Percentiles rank a stretch among this genome's conserved stretches.
These are phyloP conservation scores for Komagataella populi DNA, from an alignment of 805 yeast species.

Conservation along the genomic window DNA sequence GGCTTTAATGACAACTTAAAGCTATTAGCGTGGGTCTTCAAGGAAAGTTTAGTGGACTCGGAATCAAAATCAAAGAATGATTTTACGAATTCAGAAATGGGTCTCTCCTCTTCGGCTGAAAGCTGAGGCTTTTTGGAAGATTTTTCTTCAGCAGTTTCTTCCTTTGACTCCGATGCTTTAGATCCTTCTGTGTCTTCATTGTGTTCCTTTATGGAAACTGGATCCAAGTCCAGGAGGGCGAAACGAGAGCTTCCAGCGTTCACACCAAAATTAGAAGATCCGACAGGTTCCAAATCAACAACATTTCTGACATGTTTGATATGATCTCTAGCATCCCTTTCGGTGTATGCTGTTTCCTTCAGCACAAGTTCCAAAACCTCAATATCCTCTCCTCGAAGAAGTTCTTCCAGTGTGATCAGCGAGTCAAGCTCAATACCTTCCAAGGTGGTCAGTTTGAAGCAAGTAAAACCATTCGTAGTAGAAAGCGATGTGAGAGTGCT, in stretches of 20 bases:
- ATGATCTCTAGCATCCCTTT: conserved; percentile 48
- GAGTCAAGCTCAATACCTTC: background rate
- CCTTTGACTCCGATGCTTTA: conserved; percentile 4
- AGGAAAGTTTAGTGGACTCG: conserved; percentile 4
- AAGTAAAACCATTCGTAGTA: background rate
- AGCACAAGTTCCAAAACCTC: conserved; percentile 21
- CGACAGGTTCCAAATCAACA: conserved; percentile 34
- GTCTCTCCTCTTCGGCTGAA: conserved; percentile 19
- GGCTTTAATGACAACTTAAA: conserved; percentile 20
- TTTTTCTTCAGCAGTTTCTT: conserved; percentile 4
- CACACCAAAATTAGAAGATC: conserved; percentile 22
- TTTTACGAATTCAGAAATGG: conserved; percentile 8
- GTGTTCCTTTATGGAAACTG: conserved; percentile 7
- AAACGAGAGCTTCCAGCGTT: conserved; percentile 40
- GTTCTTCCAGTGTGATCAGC: background rate
- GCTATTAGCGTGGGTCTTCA: conserved; percentile 14
- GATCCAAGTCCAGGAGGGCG: conserved; percentile 23
- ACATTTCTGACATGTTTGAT: conserved; percentile 48
- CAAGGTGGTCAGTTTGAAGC: conserved; percentile 1
- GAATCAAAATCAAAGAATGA: conserved; percentile 5
- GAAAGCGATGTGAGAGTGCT: background rate
- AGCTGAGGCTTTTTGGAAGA: conserved; percentile 4
- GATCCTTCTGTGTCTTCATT: conserved; percentile 6
- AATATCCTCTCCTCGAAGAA: conserved; percentile 9
- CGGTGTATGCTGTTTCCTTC: conserved; percentile 44